Percentiles rank a stretch among this genome's conserved stretches.
phyloP scores from a whole-genome alignment of 2,329 filamentous ascomycete species.

The Xylaria multiplex region DNA sequence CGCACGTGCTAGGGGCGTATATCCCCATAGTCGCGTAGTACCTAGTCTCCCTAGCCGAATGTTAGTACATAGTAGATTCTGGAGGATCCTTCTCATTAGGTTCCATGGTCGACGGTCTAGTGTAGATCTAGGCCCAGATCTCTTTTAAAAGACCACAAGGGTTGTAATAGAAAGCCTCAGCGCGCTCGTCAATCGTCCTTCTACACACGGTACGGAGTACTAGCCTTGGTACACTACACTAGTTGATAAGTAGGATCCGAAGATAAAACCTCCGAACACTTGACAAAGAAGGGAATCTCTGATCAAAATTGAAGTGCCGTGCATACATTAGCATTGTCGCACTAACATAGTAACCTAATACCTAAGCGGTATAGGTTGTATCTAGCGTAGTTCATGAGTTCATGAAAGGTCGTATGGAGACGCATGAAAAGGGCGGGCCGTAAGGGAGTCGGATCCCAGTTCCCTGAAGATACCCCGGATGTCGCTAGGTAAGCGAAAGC shows the following conservation, averaged over 20 bases:
- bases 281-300: background rate
- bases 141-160: background rate
- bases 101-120: background rate
- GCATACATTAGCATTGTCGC: constrained; percentile 1
- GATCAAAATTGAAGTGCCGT: background rate
- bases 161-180: background rate
- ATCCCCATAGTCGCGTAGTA: background rate
- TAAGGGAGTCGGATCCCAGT: constrained; percentile 14
- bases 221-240: background rate
- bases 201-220: background rate
- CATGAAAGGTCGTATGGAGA: background rate
- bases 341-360: background rate
- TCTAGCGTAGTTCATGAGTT: background rate
- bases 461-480: constrained; percentile 12
- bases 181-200: background rate
- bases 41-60: background rate
- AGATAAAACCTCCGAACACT: constrained; percentile 15
- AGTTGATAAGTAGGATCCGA: background rate
- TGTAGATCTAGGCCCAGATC: background rate
- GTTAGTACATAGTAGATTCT: background rate
- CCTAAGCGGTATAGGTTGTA: background rate
- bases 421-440: background rate
- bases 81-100: background rate
- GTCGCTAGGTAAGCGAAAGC: constrained; percentile 3
- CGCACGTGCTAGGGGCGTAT: background rate